These are phyloP conservation scores for Yamadazyma sp. DNA, from an alignment of 805 yeast genomes.

Conservation along the genomic window DNA sequence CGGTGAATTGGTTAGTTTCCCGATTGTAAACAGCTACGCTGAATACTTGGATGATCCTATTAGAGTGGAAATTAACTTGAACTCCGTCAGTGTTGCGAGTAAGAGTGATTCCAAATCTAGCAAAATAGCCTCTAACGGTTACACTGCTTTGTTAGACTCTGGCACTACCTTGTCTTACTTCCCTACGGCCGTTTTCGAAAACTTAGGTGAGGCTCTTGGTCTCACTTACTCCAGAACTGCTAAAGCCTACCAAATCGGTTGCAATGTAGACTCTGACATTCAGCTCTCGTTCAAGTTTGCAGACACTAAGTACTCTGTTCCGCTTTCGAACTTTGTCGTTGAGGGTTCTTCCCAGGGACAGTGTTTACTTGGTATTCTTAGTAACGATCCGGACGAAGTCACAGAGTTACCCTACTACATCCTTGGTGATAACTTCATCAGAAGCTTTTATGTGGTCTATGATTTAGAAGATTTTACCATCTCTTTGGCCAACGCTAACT, in stretches of 20 bases:
- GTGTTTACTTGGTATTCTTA: slow-evolving; percentile 8
- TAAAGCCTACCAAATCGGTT: slow-evolving; percentile 4
- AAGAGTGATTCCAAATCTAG: slow-evolving; percentile 4
- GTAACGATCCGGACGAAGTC: background rate
- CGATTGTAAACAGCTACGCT: slow-evolving; percentile 17
- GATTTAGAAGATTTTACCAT: slow-evolving; percentile 57
- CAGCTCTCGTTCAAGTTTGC: slow-evolving; percentile 5
- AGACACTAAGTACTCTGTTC: slow-evolving; percentile 5
- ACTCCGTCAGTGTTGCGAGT: slow-evolving; percentile 26
- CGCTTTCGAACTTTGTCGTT: slow-evolving; percentile 13
- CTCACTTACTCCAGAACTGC: slow-evolving; percentile 24
- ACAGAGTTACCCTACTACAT: slow-evolving; percentile 38
- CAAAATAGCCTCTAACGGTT: slow-evolving; percentile 9
- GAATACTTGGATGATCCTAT: slow-evolving; percentile 35
- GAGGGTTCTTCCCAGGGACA: background rate
- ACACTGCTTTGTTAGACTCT: slow-evolving; percentile 19
- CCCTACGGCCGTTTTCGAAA: slow-evolving; percentile 23
- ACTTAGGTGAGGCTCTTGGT: slow-evolving; percentile 36
- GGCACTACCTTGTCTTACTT: slow-evolving; percentile 22
- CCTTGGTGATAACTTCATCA: slow-evolving; percentile 64
- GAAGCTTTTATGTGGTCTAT: slow-evolving; percentile 62
- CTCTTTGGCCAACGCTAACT: slow-evolving; percentile 44
- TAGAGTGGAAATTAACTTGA: slow-evolving; percentile 50
- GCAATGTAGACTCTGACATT: slow-evolving; percentile 1
- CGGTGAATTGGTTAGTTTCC: slow-evolving; percentile 28